A percentile compares a stretch with the other conserved stretches of the same genome.
Conservation (phyloP, 1,284 basidiomycete species). For the Trametes hirsuta region DNA sequence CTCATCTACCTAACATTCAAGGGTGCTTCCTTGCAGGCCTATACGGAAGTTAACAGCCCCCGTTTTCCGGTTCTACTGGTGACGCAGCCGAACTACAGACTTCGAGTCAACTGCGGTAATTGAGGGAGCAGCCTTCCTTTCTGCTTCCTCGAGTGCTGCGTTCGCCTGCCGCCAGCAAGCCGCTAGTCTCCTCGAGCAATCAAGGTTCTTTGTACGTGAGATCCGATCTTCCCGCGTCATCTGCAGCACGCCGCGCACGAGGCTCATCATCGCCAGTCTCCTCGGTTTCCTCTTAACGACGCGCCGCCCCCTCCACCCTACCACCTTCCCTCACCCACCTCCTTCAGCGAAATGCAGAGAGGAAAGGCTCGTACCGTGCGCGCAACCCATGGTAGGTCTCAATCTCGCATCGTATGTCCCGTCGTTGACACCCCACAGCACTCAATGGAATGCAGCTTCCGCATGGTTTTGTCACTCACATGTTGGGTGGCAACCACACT, state of each 20-base stretch:
- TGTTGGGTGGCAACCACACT: constrained; percentile 7
- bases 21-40: too few species aligned
- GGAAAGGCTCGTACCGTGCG: constrained; percentile 4
- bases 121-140: neutral
- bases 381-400: constrained; percentile 4
- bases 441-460: neutral
- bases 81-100: too few species aligned
- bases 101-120: neutral
- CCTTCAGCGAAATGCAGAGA: constrained; percentile 4
- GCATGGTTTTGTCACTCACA: constrained; percentile 8
- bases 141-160: neutral
- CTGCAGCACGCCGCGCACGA: constrained; percentile 14
- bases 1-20: too few species aligned
- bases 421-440: constrained; percentile 4
- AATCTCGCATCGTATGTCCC: neutral
- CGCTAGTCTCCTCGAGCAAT: neutral
- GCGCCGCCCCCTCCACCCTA: neutral
- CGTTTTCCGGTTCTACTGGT: too few species aligned
- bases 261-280: constrained; percentile 17
- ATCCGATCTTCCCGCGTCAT: constrained; percentile 7
- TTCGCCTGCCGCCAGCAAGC: neutral
- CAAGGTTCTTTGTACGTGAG: constrained; percentile 7
- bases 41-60: too few species aligned
- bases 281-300: constrained; percentile 5
- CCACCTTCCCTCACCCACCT: neutral